Percentiles rank a stretch among this genome's conserved stretches.
phyloP scores from a whole-genome alignment of 371 early-diverging fungal genomes.

The Rhizopus sp. region DNA sequence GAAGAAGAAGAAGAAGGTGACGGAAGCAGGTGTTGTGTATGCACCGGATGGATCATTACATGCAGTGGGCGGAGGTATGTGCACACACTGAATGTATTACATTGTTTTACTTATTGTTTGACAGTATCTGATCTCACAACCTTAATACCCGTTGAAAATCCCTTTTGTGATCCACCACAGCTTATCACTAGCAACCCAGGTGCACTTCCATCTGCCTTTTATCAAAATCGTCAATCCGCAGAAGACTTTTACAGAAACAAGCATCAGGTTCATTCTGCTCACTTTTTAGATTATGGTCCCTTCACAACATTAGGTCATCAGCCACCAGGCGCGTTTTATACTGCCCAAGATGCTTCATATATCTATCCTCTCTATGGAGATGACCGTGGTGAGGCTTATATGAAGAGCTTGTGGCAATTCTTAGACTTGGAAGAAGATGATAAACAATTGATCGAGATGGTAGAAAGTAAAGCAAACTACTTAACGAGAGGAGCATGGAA shows the following conservation, averaged over 20 bases:
- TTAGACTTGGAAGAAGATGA: slow-evolving; percentile 40
- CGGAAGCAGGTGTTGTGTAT: slow-evolving; percentile 46
- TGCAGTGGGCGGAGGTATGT: slow-evolving; percentile 42
- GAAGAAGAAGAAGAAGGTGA: slow-evolving; percentile 52
- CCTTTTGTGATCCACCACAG: slow-evolving; percentile 41
- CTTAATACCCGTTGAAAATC: slow-evolving; percentile 27
- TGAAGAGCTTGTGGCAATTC: slow-evolving; percentile 65
- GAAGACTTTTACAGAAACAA: slow-evolving; percentile 44
- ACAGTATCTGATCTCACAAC: slow-evolving; percentile 28
- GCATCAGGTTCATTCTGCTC: slow-evolving; percentile 43
- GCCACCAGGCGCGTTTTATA: slow-evolving; percentile 53
- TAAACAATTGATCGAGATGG: slow-evolving; percentile 11
- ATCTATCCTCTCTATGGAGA: slow-evolving; percentile 65
- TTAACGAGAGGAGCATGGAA: slow-evolving; percentile 40
- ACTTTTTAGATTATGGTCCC: slow-evolving; percentile 58
- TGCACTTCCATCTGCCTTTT: slow-evolving; percentile 49
- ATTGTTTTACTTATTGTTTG: slow-evolving; percentile 5
- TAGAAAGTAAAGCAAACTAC: slow-evolving; percentile 24
- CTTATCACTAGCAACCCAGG: slow-evolving; percentile 41
- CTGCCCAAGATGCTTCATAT: slow-evolving; percentile 47
- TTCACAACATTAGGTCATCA: slow-evolving; percentile 52
- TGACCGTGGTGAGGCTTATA: slow-evolving; percentile 64
- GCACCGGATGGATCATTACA: slow-evolving; percentile 48
- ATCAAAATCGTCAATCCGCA: slow-evolving; percentile 28
- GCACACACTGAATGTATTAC: neutral